A percentile compares a stretch with the other conserved stretches of the same genome.
These are phyloP conservation scores for Bolboschoenoplectus hybrid DNA, from an alignment of 202 grass and related monocot genomes.

Conservation along the genomic window DNA sequence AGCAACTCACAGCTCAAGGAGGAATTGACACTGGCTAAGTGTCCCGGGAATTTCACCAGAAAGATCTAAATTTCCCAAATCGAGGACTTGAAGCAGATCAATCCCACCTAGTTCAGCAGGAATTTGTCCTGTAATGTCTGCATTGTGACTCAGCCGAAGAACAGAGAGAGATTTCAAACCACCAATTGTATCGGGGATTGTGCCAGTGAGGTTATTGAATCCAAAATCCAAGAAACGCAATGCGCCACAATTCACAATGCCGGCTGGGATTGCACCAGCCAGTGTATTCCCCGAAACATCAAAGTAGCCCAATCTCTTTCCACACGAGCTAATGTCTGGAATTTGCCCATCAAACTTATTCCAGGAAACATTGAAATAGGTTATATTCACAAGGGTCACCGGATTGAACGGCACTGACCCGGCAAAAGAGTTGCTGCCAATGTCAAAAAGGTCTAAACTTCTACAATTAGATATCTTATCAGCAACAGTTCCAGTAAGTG, in stretches of 20 bases:
- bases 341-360: constrained; percentile 79
- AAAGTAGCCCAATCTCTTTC: constrained; percentile 55
- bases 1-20: constrained; percentile 90
- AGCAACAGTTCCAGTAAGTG: constrained; percentile 53
- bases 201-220: constrained; percentile 61
- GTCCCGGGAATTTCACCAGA: constrained; percentile 64
- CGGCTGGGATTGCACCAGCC: constrained; percentile 51
- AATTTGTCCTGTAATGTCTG: constrained; percentile 50
- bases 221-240: constrained; percentile 82
- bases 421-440: constrained; percentile 73
- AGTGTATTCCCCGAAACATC: constrained; percentile 77
- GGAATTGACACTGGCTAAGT: constrained; percentile 70
- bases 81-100: constrained; percentile 76
- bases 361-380: constrained; percentile 93
- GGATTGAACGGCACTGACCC: constrained; percentile 59
- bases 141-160: constrained; percentile 67
- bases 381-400: constrained; percentile 64
- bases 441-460: constrained; percentile 79
- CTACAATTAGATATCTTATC: constrained; percentile 53
- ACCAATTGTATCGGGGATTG: constrained; percentile 59
- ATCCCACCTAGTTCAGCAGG: constrained; percentile 68
- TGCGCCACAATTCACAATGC: constrained; percentile 55
- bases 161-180: constrained; percentile 66
- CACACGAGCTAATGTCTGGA: constrained; percentile 58
- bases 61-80: constrained; percentile 69